phyloP scores from a whole-genome alignment of 805 yeast genomes.

The Myxozyma vanderwaltii region DNA sequence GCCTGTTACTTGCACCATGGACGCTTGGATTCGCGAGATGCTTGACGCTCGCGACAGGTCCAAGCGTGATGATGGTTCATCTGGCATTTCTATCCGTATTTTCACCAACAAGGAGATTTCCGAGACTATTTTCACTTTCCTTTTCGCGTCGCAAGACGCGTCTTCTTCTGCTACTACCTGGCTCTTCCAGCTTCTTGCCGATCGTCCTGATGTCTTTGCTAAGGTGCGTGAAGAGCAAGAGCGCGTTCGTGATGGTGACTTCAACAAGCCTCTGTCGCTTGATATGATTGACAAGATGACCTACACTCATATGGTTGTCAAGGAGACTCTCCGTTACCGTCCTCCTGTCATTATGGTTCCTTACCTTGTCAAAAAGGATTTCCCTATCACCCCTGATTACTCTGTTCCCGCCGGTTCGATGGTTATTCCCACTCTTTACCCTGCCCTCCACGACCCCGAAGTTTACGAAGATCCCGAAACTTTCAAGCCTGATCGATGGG shows the following conservation, averaged over 20 bases:
- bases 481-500: constrained; percentile 96
- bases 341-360: constrained; percentile 99
- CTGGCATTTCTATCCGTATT: constrained; percentile 65
- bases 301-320: constrained; percentile 87
- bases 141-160: constrained; percentile 98
- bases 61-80: constrained; percentile 48
- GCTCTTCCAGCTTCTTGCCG: constrained; percentile 95
- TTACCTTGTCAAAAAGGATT: constrained; percentile 82
- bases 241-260: constrained; percentile 76
- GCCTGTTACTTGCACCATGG: constrained; percentile 85
- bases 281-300: constrained; percentile 82
- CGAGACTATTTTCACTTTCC: constrained; percentile 93
- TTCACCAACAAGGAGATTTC: constrained; percentile 90
- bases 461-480: constrained; percentile 93
- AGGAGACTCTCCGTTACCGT: constrained; percentile 88
- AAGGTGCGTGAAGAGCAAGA: constrained; percentile 93
- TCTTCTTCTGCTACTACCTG: constrained; percentile 96
- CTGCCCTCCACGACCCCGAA: constrained; percentile 96
- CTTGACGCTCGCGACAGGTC: constrained; percentile 59
- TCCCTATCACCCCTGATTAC: constrained; percentile 80
- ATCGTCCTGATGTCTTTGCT: constrained; percentile 84
- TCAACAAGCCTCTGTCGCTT: constrained; percentile 58
- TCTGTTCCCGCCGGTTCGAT: constrained; percentile 96
- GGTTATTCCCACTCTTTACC: constrained; percentile 94
- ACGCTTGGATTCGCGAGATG: constrained; percentile 91